Base-by-base conservation (phyloP, 768 basidiomycete genomes). In the Hypholoma sublateritium region DNA sequence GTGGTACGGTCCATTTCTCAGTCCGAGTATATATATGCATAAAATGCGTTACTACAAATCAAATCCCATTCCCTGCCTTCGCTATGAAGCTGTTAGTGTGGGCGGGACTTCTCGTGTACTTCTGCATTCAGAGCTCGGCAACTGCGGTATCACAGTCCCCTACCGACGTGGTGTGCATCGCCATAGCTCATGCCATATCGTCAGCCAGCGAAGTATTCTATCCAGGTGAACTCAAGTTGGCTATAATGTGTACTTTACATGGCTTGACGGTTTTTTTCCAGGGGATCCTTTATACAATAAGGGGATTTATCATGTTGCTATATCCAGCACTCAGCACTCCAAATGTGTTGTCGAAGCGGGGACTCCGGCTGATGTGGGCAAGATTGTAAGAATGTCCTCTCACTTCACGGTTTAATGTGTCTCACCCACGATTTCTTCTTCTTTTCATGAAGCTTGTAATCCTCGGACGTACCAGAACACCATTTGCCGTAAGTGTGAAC, bases 331-430 rank as follows among this genome's bases (percentile, higher is more conserved):
- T 0, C 75, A 83, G 53, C 1, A 53, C 1, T 65, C 85, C 0
- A 69, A 73, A 4, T 88, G 85, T 62, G 78, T 79, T 11, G 84
- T 88, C 9, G 81, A 86, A 61, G 85, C 85, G 2, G 82, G 80
- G 8, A 81, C 75, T 0, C 69, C 78, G 0, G 71, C 74, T 5
- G 86, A 88, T 56, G 67, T 87, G 25, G 75, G 70, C 1, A 69
- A 61, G 0, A 81, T 82, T 13, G 86, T 86, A 60, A 21, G 77
- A 63, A 5, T 6, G 9, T 3, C 5, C n/a, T 42, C 19, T 16
- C 37, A 21, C 25, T 12, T 34, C 11, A 19, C 22, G 19, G 39
- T 34, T 17, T 9, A 41, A n/a, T n/a, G 4, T 43, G n/a, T 28
- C 52, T 25, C 11, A 11, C 5, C 28, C 9, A 6, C 21, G 19